Evolutionary conservation across 192 early-diverging fungal species (phyloP).

Genomic region (Phlyctochytrium arcticum): DNA sequence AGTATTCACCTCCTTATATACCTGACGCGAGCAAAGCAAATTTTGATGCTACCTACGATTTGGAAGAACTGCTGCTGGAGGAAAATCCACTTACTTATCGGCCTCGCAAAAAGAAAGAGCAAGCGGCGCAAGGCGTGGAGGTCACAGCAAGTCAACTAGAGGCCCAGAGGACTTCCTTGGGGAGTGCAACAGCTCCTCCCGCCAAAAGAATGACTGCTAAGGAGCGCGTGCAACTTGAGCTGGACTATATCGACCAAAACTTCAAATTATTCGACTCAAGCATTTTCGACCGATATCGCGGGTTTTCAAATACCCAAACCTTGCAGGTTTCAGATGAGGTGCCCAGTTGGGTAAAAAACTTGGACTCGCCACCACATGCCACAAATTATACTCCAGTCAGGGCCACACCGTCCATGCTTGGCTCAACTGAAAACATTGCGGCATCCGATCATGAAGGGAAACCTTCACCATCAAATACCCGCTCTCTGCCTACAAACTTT

Average conservation of each 20-base stretch:
- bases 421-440: neutral
- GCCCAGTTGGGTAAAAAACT: conserved; percentile 61
- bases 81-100: conserved; percentile 62
- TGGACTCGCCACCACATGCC: too few relatives aligned
- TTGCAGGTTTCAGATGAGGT: conserved; percentile 58
- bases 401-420: neutral
- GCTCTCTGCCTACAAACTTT: too few relatives aligned
- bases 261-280: conserved; percentile 81
- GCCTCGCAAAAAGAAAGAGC: conserved; percentile 44
- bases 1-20: conserved; percentile 40
- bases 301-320: conserved; percentile 62
- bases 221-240: conserved; percentile 54
- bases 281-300: conserved; percentile 59
- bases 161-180: neutral
- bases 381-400: too few relatives aligned
- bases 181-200: neutral
- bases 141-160: neutral
- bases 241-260: conserved; percentile 64
- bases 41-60: conserved; percentile 73
- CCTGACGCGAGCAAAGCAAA: conserved; percentile 52
- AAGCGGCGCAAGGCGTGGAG: conserved; percentile 19
- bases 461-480: too few relatives aligned
- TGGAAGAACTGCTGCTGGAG: conserved; percentile 69
- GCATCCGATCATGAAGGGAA: too few relatives aligned
- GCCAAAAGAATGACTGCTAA: conserved; percentile 32